These are phyloP conservation scores for Venustampulla echinocandica DNA, from an alignment of 495 filamentous ascomycete species.

Conservation along the genomic window DNA sequence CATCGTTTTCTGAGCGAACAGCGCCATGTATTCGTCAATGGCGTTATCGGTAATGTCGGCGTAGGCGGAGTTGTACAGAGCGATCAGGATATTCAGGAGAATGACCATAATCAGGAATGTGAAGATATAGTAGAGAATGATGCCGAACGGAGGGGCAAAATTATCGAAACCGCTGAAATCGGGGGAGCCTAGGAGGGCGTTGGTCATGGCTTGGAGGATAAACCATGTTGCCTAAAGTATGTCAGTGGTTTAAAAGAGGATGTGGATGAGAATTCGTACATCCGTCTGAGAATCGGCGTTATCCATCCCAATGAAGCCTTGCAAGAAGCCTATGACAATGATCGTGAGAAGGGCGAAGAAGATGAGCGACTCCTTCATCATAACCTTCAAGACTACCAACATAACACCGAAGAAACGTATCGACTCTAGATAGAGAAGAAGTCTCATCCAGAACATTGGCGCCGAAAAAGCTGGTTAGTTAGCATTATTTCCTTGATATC, in stretches of 20 bases:
- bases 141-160: slow-evolving; percentile 66
- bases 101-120: slow-evolving; percentile 96
- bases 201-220: slow-evolving; percentile 85
- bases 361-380: slow-evolving; percentile 98
- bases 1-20: slow-evolving; percentile 86
- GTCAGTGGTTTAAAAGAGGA: slow-evolving; percentile 13
- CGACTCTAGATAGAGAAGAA: slow-evolving; percentile 86
- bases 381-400: slow-evolving; percentile 93
- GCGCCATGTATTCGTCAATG: slow-evolving; percentile 86
- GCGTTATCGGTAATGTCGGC: slow-evolving; percentile 93
- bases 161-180: slow-evolving; percentile 85
- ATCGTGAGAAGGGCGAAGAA: slow-evolving; percentile 92
- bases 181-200: slow-evolving; percentile 79
- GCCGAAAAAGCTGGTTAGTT: slow-evolving; percentile 61
- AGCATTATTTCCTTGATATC: no score
- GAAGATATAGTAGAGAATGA: slow-evolving; percentile 90
- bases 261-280: slow-evolving; percentile 13
- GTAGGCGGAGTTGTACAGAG: slow-evolving; percentile 93
- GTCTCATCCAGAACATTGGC: slow-evolving; percentile 93
- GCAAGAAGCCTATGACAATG: slow-evolving; percentile 82
- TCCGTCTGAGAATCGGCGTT: slow-evolving; percentile 53
- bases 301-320: slow-evolving; percentile 92
- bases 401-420: slow-evolving; percentile 96
- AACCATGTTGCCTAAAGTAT: slow-evolving; percentile 42
- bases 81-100: slow-evolving; percentile 88